Evolutionary conservation across 1,139 yeast species (phyloP), one percentile per base, ranked within the genome.

Genomic region (Yamadazyma conglobata): DNA sequence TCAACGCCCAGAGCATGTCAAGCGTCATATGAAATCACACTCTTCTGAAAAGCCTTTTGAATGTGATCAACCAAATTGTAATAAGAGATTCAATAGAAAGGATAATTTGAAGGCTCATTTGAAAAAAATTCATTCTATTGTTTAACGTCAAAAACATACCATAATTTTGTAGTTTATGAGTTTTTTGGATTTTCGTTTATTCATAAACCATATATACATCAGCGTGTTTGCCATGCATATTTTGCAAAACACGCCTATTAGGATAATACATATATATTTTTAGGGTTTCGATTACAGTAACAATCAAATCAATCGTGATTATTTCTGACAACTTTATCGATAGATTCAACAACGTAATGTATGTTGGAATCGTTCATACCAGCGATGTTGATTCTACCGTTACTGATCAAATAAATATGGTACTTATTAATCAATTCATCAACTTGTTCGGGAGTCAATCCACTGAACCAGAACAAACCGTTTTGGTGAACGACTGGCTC

Each of bases 1-100:
- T 66, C 89, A 86, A 52, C 70, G 97, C 38, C 89, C 93, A 20
- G 96, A 91, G 50, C 96, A 91, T 62, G 86, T 89, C 33, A 85
- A 87, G 53, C 71, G 97, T 49, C 97, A 89, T 54, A 68, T 83
- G 76, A 72, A 93, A 47, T 77, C 87, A 18, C 97, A 89, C 57
- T 79, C 93, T 3, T 77, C 86, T 19, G 96, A 86, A 45, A 83
- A 84, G 52, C 96, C 96, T 4, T 88, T 73, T 52, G 74, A 68
- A 34, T 89, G 97, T 58, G 77, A 78, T 33, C 67, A 76, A 52
- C 71, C 74, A 27, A 74, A 76, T 56, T 87, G 97, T 58, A 78
- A 78, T 15, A 85, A 87, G 54, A 62, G 85, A 40, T 93, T 89
- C 55, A 81, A 81, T 52, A 39, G 86, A 44, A 77, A 75, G 47